A percentile compares a stretch with the other conserved stretches of the same genome.
Evolutionary conservation across 805 yeast species (phyloP).

Genomic region (Yamadazyma sp.): DNA sequence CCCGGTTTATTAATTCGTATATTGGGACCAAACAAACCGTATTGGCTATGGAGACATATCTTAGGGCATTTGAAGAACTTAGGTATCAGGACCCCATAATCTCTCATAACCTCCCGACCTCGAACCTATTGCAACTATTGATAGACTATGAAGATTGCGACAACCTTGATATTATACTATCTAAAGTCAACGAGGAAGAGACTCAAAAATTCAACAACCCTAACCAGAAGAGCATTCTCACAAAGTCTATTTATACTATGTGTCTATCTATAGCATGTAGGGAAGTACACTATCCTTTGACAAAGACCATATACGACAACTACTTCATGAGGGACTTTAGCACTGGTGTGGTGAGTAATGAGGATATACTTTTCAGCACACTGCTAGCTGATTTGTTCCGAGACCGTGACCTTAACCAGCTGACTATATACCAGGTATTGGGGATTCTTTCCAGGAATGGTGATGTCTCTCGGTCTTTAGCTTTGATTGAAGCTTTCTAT

Average conservation of each 20-base stretch:
- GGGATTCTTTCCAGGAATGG: slow-evolving; percentile 35
- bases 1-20: slow-evolving; percentile 23
- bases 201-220: slow-evolving; percentile 2
- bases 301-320: slow-evolving; percentile 26
- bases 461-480: slow-evolving; percentile 35
- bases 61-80: slow-evolving; percentile 2
- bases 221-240: slow-evolving; percentile 2
- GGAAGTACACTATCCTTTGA: slow-evolving; percentile 27
- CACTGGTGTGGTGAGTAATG: slow-evolving; percentile 21
- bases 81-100: neutral
- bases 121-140: slow-evolving; percentile 18
- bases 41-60: slow-evolving; percentile 18
- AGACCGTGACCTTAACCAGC: slow-evolving; percentile 21
- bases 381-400: slow-evolving; percentile 6
- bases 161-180: slow-evolving; percentile 18
- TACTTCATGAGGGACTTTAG: slow-evolving; percentile 30
- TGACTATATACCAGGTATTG: slow-evolving; percentile 26
- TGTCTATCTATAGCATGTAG: slow-evolving; percentile 25
- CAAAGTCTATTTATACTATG: slow-evolving; percentile 21
- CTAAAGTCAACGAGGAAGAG: slow-evolving; percentile 11
- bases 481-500: slow-evolving; percentile 34
- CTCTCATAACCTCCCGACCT: slow-evolving; percentile 19
- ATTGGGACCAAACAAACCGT: slow-evolving; percentile 24
- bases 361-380: slow-evolving; percentile 24
- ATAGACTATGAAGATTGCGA: slow-evolving; percentile 24